Conservation (phyloP, 1,139 yeast species). For the Taphrina pruni region DNA sequence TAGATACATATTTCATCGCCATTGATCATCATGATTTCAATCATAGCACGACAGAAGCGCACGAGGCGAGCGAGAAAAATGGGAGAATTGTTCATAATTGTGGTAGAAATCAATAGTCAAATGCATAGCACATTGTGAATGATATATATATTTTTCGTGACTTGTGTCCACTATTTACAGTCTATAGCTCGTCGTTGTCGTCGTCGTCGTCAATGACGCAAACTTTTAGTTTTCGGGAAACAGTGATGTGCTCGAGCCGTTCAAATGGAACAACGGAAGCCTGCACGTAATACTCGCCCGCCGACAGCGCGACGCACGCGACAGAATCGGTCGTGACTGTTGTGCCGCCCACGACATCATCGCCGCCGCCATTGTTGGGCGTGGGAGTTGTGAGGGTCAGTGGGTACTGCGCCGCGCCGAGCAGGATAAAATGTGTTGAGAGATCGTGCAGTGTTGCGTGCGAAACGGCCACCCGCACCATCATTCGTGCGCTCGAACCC, state of each 20-base stretch:
- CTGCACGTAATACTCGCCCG: background rate
- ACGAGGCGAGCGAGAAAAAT: no score
- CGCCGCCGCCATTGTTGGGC: no score
- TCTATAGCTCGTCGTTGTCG: no score
- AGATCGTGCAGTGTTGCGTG: slow-evolving; percentile 2
- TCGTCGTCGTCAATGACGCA: background rate
- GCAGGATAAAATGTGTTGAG: background rate
- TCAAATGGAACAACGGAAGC: slow-evolving; percentile 3
- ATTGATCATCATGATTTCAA: no score
- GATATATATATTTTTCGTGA: no score
- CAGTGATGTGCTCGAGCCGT: background rate
- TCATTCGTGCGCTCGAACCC: background rate
- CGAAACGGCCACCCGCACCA: slow-evolving; percentile 1
- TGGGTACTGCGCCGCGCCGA: slow-evolving; percentile 16
- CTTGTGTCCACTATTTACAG: no score
- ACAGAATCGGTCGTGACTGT: background rate
- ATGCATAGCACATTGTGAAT: background rate
- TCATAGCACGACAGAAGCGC: no score
- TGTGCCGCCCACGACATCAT: no score
- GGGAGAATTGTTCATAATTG: no score
- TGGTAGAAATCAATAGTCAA: background rate
- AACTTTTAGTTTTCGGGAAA: slow-evolving; percentile 5
- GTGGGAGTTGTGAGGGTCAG: background rate
- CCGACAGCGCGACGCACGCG: background rate
- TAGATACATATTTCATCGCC: no score